Conservation (phyloP, 306 rosid species). For the Gleditsia sinensis region DNA sequence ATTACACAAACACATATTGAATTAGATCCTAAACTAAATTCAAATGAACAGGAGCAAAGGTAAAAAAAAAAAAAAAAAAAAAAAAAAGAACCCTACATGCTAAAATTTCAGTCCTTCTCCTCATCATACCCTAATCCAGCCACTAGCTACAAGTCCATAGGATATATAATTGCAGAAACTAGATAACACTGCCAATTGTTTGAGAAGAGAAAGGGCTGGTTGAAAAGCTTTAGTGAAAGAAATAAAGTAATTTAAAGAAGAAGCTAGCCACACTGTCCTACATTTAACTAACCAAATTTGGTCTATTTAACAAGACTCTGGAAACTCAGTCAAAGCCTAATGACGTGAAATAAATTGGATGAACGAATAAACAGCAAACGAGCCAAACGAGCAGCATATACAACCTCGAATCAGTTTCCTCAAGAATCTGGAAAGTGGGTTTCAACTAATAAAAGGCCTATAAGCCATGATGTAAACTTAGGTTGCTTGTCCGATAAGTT, state of each 20-base stretch:
- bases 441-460: constrained; percentile 3
- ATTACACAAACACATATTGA: constrained; percentile 1
- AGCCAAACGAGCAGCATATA: neutral
- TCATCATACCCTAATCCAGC: constrained; percentile 5
- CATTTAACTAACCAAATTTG: constrained; percentile 6
- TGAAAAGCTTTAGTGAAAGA: too few relatives aligned
- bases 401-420: constrained; percentile 1
- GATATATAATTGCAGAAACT: constrained; percentile 15
- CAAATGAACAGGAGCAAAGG: constrained; percentile 8
- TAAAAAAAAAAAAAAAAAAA: too few relatives aligned
- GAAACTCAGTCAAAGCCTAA: neutral
- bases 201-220: constrained; percentile 15
- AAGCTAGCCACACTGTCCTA: neutral
- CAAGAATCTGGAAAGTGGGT: neutral
- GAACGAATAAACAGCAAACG: neutral
- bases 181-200: constrained; percentile 1
- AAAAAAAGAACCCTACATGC: too few relatives aligned
- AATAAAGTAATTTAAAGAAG: too few relatives aligned
- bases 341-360: neutral
- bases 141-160: neutral
- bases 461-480: neutral
- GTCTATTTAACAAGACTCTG: neutral
- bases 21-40: neutral
- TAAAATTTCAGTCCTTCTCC: constrained; percentile 8
- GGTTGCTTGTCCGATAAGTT: constrained; percentile 7